These are phyloP conservation scores for Fusarium tuaranense DNA, from an alignment of 2,329 filamentous ascomycete species.

Conservation along the genomic window DNA sequence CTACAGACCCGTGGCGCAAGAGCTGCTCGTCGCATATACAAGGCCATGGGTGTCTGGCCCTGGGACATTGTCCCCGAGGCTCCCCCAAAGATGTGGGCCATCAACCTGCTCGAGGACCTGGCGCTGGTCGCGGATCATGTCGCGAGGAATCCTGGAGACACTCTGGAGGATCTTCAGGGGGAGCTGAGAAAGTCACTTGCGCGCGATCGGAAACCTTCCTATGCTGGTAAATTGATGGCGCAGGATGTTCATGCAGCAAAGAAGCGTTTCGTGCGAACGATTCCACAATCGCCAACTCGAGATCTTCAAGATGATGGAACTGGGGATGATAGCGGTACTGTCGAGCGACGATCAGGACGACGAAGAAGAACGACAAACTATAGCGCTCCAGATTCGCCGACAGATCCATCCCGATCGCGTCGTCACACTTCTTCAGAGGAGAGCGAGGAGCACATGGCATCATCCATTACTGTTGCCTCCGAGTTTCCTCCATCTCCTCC, in stretches of 20 bases:
- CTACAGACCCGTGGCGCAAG: conserved; percentile 44
- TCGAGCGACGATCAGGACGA: conserved; percentile 38
- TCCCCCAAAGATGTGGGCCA: conserved; percentile 47
- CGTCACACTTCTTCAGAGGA: conserved; percentile 38
- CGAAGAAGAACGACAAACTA: conserved; percentile 37
- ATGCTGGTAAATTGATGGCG: conserved; percentile 45
- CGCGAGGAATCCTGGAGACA: conserved; percentile 41
- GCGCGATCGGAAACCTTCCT: conserved; percentile 45
- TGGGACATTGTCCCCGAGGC: conserved; percentile 46
- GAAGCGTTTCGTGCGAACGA: conserved; percentile 42
- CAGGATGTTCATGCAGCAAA: conserved; percentile 46
- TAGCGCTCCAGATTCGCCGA: conserved; percentile 34
- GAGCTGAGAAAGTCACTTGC: conserved; percentile 44
- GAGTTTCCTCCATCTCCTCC: conserved; percentile 42
- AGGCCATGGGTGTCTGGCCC: conserved; percentile 45
- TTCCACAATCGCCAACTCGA: conserved; percentile 34
- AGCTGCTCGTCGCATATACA: conserved; percentile 42
- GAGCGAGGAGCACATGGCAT: conserved; percentile 42
- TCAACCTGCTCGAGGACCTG: conserved; percentile 45
- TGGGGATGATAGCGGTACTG: conserved; percentile 29
- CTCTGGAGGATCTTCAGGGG: conserved; percentile 41
- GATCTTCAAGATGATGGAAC: conserved; percentile 34
- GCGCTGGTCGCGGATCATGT: conserved; percentile 45
- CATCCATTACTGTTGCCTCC: conserved; percentile 44
- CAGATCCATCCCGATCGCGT: conserved; percentile 27